Conservation (phyloP, 208 protist species). For the Naegleria lovaniensis region DNA sequence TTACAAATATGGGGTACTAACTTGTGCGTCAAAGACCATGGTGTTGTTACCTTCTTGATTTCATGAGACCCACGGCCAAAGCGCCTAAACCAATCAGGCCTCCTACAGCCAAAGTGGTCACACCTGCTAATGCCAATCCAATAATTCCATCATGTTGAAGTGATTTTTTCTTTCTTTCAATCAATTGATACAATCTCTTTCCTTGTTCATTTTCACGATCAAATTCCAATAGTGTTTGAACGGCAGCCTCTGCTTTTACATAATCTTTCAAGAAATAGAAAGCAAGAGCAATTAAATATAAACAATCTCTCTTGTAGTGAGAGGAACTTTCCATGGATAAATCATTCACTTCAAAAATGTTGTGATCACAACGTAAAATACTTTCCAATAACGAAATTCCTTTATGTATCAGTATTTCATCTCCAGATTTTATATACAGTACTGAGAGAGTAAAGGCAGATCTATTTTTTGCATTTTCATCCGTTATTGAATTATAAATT, state of each 20-base stretch:
- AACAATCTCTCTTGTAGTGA: slow-evolving; percentile 19
- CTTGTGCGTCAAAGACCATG: too few species aligned
- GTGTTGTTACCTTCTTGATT: not conserved
- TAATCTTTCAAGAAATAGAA: not conserved
- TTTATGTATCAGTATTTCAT: not conserved
- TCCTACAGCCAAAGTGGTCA: not conserved
- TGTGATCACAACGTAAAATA: not conserved
- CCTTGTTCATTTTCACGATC: slow-evolving; percentile 10
- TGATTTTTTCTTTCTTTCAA: not conserved
- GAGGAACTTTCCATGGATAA: not conserved
- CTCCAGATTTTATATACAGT: not conserved
- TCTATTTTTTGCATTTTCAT: not conserved
- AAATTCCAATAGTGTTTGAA: not conserved
- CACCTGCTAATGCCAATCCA: slow-evolving; percentile 6
- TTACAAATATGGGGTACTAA: too few species aligned
- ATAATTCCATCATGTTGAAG: not conserved
- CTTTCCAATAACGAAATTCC: not conserved
- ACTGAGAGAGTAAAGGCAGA: not conserved
- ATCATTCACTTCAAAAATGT: not conserved
- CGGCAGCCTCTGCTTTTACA: not conserved
- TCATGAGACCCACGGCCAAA: not conserved
- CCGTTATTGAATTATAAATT: not conserved
- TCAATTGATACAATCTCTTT: not conserved
- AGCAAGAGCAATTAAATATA: slow-evolving; percentile 16
- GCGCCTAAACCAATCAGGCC: not conserved